phyloP scores from a whole-genome alignment of 306 rosid genomes.

The Pterocarpus santalinus region DNA sequence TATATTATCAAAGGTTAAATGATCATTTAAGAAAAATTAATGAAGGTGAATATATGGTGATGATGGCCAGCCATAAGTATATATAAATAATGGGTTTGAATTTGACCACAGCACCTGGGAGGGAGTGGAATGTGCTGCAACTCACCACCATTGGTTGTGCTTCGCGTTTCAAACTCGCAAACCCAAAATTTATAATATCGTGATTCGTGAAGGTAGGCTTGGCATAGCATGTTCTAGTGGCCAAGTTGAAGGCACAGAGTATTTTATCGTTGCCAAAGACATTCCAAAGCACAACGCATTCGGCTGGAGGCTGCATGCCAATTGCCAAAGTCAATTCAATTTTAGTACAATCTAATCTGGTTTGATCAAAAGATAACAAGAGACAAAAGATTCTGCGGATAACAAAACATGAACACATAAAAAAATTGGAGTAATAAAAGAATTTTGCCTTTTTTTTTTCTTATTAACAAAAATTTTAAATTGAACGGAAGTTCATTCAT shows the following conservation, averaged over 20 bases:
- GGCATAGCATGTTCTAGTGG: not conserved
- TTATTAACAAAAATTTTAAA: no score
- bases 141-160: constrained; percentile 12
- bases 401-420: no score
- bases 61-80: not conserved
- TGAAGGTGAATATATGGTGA: not conserved
- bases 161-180: not conserved
- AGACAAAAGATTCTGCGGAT: not conserved
- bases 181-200: not conserved
- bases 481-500: no score
- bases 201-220: not conserved
- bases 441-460: no score
- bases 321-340: not conserved
- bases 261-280: not conserved
- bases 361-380: not conserved
- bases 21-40: not conserved
- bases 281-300: not conserved
- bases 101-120: constrained; percentile 6
- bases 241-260: not conserved
- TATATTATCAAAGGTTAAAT: not conserved
- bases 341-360: not conserved
- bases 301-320: not conserved
- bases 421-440: not conserved
- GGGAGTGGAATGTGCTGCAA: constrained; percentile 1
- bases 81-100: not conserved